phyloP scores from a whole-genome alignment of 2,329 filamentous ascomycete species.

The Pestalotiopsis sp. region DNA sequence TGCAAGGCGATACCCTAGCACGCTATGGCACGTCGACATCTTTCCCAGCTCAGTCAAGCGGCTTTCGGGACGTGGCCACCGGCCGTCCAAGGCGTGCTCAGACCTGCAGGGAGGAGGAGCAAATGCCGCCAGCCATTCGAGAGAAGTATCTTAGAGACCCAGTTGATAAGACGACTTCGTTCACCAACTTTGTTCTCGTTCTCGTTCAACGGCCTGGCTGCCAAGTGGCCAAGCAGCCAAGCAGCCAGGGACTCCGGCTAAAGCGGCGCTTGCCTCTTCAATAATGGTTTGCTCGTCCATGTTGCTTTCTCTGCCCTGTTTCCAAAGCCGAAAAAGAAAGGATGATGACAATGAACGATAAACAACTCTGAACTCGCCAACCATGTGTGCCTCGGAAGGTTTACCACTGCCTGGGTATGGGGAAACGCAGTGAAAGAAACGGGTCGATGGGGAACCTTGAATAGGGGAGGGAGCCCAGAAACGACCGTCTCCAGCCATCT shows the following conservation, averaged over 20 bases:
- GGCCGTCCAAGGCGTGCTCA: conserved; percentile 1
- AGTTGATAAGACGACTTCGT: conserved; percentile 2
- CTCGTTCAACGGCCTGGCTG: neutral
- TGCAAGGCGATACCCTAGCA: neutral
- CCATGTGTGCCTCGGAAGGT: neutral
- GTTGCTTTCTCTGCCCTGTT: neutral
- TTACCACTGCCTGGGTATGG: neutral
- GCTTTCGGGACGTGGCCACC: neutral
- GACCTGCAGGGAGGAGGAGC: neutral
- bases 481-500: neutral
- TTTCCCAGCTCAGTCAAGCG: conserved; percentile 4
- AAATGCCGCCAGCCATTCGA: neutral
- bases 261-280: neutral
- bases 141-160: neutral
- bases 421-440: neutral
- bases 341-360: neutral
- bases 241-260: neutral
- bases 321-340: neutral
- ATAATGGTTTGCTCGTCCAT: neutral
- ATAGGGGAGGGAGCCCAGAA: neutral
- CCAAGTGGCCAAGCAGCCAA: neutral
- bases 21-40: neutral
- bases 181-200: neutral
- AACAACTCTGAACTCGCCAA: neutral
- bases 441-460: neutral